phyloP scores from a whole-genome alignment of 2,329 filamentous ascomycete species.

The Trichoderma arundinaceum region DNA sequence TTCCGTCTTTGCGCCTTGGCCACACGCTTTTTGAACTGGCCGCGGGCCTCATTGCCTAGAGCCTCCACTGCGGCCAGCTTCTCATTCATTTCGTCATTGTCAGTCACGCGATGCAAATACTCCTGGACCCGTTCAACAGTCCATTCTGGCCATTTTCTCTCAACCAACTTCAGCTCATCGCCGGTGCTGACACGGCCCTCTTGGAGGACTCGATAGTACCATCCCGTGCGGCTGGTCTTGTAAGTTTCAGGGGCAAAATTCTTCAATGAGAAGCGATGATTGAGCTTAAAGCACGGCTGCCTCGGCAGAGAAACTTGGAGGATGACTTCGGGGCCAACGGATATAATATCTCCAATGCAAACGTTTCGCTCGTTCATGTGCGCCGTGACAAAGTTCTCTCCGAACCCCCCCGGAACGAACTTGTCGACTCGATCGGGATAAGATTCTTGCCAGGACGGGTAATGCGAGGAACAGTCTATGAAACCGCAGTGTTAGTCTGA shows the following conservation, averaged over 20 bases:
- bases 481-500: background rate
- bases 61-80: constrained; percentile 58
- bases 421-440: constrained; percentile 56
- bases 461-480: constrained; percentile 65
- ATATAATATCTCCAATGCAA: constrained; percentile 67
- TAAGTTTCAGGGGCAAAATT: constrained; percentile 66
- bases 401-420: constrained; percentile 65
- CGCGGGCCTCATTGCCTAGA: constrained; percentile 56
- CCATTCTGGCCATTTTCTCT: constrained; percentile 63
- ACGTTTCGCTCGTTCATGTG: constrained; percentile 68
- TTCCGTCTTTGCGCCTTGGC: constrained; percentile 50
- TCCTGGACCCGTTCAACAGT: constrained; percentile 67
- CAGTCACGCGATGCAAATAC: constrained; percentile 62
- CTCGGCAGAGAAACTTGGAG: constrained; percentile 67
- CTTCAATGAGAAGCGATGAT: constrained; percentile 68
- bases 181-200: constrained; percentile 61
- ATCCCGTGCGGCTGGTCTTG: constrained; percentile 64
- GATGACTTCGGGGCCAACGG: constrained; percentile 56
- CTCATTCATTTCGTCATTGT: constrained; percentile 57
- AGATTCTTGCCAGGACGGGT: constrained; percentile 59
- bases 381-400: constrained; percentile 66
- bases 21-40: constrained; percentile 58
- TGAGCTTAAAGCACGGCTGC: constrained; percentile 71
- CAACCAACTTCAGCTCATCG: constrained; percentile 61
- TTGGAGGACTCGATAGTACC: constrained; percentile 67